Percentiles rank a stretch among this genome's conserved stretches.
These are phyloP conservation scores for Kuraishia capsulata DNA, from an alignment of 805 yeast species.

Conservation along the genomic window DNA sequence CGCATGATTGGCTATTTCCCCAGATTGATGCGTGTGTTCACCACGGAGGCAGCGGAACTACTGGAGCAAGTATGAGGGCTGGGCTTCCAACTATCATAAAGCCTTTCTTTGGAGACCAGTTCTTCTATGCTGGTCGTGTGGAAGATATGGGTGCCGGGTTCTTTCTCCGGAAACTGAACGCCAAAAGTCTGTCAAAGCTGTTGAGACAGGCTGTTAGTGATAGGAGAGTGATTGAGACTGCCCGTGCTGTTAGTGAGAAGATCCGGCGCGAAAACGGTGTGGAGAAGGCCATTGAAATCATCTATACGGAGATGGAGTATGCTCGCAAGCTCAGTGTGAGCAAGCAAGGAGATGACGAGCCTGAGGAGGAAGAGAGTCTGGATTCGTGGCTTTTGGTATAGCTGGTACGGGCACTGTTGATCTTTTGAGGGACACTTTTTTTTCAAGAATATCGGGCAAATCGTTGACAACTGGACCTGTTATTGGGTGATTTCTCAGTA, in stretches of 20 bases:
- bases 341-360: conserved; percentile 20
- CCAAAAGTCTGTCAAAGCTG: conserved; percentile 55
- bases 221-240: conserved; percentile 57
- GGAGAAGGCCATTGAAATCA: conserved; percentile 57
- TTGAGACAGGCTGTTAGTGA: conserved; percentile 60
- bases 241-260: conserved; percentile 49
- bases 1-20: conserved; percentile 93
- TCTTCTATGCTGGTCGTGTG: conserved; percentile 79
- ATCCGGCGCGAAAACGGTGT: conserved; percentile 80
- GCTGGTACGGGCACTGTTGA: too few species aligned
- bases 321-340: conserved; percentile 47
- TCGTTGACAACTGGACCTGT: too few species aligned
- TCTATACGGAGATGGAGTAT: conserved; percentile 76
- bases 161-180: conserved; percentile 57
- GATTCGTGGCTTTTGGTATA: conserved; percentile 6
- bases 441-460: background rate
- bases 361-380: conserved; percentile 5
- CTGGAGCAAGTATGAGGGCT: conserved; percentile 81
- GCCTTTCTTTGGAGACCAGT: conserved; percentile 96
- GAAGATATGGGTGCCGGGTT: conserved; percentile 87
- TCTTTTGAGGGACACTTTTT: background rate
- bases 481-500: too few species aligned
- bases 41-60: conserved; percentile 96
- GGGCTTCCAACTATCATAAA: conserved; percentile 87
- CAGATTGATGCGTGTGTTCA: conserved; percentile 90